Conservation (phyloP, 345 rosid genomes). For the Melastoma malabathricum region DNA sequence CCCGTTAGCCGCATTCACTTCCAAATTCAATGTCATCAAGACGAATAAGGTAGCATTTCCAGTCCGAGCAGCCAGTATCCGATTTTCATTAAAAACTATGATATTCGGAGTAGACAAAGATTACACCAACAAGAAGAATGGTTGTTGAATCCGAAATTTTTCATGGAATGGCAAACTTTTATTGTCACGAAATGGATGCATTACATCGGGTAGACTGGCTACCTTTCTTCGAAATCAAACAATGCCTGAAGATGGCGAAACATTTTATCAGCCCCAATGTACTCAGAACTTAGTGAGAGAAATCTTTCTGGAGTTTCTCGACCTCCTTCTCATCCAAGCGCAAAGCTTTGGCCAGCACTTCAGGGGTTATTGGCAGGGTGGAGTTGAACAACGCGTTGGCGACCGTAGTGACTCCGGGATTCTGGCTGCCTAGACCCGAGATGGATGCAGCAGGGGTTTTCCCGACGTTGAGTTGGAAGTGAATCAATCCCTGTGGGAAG, state of each 20-base stretch:
- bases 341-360: constrained; percentile 11
- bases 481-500: constrained; percentile 13
- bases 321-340: constrained; percentile 5
- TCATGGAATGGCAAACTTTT: too few species aligned
- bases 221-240: too few species aligned
- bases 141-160: too few species aligned
- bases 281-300: not conserved
- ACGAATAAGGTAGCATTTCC: constrained; percentile 2
- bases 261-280: not conserved
- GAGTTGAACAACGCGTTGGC: constrained; percentile 10
- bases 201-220: too few species aligned
- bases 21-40: constrained; percentile 10
- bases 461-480: constrained; percentile 28
- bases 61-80: too few species aligned
- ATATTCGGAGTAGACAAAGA: too few species aligned
- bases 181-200: too few species aligned
- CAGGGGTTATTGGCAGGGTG: constrained; percentile 5
- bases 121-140: too few species aligned
- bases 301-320: constrained; percentile 6
- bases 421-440: constrained; percentile 10
- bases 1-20: constrained; percentile 8
- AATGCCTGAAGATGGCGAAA: too few species aligned
- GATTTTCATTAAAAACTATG: too few species aligned
- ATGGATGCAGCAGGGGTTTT: constrained; percentile 7
- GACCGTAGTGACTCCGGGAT: constrained; percentile 9